Conservation (phyloP, 257 asterid species). For the Salvia rosmarinus region DNA sequence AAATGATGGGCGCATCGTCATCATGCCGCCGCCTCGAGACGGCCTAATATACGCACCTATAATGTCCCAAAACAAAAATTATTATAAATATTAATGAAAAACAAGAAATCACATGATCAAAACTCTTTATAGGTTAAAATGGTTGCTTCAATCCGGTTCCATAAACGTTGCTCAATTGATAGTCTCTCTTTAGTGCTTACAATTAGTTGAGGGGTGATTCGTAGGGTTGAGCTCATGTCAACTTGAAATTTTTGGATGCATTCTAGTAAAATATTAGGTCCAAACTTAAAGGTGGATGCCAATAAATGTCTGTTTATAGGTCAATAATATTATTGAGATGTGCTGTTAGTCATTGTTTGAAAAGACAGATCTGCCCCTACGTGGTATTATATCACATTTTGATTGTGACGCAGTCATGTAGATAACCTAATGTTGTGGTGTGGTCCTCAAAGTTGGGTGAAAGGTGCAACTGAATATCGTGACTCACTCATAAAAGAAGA, state of each 20-base stretch:
- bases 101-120: no score
- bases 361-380: conserved; percentile 20
- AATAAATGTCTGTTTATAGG: conserved; percentile 3
- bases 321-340: not conserved
- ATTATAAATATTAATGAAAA: no score
- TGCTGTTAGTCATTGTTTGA: not conserved
- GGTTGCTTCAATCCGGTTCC: not conserved
- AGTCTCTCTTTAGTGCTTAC: not conserved
- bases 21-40: no score
- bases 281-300: not conserved
- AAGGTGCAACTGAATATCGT: conserved; percentile 7
- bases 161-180: not conserved
- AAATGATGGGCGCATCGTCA: no score
- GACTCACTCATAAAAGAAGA: not conserved
- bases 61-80: no score
- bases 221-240: not conserved
- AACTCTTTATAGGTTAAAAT: not conserved
- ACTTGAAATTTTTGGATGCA: not conserved
- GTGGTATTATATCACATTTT: not conserved
- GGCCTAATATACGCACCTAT: no score
- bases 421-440: conserved; percentile 27
- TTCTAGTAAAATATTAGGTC: not conserved
- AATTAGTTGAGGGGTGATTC: not conserved
- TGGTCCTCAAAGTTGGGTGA: conserved; percentile 35
- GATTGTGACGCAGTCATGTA: not conserved